Conservation (phyloP, 345 rosid genomes). For the Ceriops zippeliana region DNA sequence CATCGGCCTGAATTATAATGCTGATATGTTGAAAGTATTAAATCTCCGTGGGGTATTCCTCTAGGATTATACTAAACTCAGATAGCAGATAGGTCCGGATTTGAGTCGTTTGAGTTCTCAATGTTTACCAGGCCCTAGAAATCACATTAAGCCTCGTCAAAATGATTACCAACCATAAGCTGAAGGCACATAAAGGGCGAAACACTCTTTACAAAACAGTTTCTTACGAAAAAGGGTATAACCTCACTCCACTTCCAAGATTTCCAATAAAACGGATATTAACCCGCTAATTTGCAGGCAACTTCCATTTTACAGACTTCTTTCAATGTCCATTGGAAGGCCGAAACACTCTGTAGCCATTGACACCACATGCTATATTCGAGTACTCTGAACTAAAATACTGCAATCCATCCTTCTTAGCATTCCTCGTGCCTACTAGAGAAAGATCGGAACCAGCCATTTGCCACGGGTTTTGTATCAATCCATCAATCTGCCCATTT, state of each 20-base stretch:
- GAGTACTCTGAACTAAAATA: slow-evolving; percentile 45
- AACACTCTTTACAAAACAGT: slow-evolving; percentile 2
- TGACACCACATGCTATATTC: slow-evolving; percentile 55
- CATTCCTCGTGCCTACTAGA: slow-evolving; percentile 46
- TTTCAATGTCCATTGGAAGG: slow-evolving; percentile 75
- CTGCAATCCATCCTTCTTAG: slow-evolving; percentile 49
- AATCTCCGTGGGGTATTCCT: too few species aligned
- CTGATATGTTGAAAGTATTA: too few species aligned
- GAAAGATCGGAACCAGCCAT: slow-evolving; percentile 60
- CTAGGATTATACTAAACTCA: too few species aligned
- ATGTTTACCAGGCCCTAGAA: slow-evolving; percentile 11
- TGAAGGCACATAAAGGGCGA: slow-evolving; percentile 27
- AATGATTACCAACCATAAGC: slow-evolving; percentile 16
- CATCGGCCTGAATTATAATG: too few species aligned
- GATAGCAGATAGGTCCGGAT: not conserved
- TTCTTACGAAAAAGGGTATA: slow-evolving; percentile 47
- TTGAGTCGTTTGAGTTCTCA: not conserved
- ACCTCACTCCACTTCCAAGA: slow-evolving; percentile 47
- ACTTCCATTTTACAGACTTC: not conserved
- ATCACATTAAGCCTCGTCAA: not conserved
- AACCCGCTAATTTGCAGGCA: slow-evolving; percentile 16
- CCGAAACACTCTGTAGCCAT: slow-evolving; percentile 57
- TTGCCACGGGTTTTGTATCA: slow-evolving; percentile 58
- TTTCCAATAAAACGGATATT: slow-evolving; percentile 34
- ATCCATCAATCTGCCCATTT: slow-evolving; percentile 58